Evolutionary conservation across 106 monocot species (phyloP).

Genomic region (Triglochin maritima): DNA sequence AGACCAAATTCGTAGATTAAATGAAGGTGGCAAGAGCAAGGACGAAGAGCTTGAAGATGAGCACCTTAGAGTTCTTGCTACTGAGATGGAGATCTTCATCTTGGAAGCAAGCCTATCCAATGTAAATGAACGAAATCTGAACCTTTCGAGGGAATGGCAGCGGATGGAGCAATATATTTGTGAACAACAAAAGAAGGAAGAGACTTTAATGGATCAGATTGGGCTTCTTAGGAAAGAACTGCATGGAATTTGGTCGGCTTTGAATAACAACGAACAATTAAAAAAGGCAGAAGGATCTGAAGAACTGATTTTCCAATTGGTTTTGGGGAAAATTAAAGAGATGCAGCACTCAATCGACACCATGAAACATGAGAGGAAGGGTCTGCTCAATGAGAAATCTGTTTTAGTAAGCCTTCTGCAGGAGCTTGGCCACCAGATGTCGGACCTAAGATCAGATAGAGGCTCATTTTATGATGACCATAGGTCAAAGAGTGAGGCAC

Average conservation of each 20-base stretch:
- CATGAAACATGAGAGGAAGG: conserved; percentile 29
- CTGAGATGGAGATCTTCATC: conserved; percentile 36
- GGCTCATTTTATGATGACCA: conserved; percentile 29
- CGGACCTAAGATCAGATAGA: conserved; percentile 28
- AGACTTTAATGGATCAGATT: conserved; percentile 20
- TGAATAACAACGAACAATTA: conserved; percentile 15
- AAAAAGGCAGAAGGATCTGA: conserved; percentile 9
- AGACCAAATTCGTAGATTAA: conserved; percentile 28
- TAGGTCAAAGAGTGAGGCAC: conserved; percentile 20
- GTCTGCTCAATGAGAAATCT: conserved; percentile 41
- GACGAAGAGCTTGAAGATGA: conserved; percentile 38
- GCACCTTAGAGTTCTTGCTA: conserved; percentile 27
- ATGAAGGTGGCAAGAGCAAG: conserved; percentile 18
- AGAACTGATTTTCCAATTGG: conserved; percentile 24
- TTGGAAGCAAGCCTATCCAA: conserved; percentile 42
- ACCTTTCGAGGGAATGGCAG: conserved; percentile 29
- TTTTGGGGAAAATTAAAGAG: conserved; percentile 26
- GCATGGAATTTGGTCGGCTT: conserved; percentile 19
- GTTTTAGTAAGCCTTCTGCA: conserved; percentile 39
- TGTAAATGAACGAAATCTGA: conserved; percentile 35
- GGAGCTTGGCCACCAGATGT: conserved; percentile 28
- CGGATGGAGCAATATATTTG: conserved; percentile 35
- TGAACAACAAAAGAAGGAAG: conserved; percentile 18
- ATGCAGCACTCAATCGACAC: conserved; percentile 29
- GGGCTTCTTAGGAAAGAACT: conserved; percentile 41